Evolutionary conservation across 2,329 filamentous ascomycete genomes (phyloP).

Genomic region (Cercospora janseana): DNA sequence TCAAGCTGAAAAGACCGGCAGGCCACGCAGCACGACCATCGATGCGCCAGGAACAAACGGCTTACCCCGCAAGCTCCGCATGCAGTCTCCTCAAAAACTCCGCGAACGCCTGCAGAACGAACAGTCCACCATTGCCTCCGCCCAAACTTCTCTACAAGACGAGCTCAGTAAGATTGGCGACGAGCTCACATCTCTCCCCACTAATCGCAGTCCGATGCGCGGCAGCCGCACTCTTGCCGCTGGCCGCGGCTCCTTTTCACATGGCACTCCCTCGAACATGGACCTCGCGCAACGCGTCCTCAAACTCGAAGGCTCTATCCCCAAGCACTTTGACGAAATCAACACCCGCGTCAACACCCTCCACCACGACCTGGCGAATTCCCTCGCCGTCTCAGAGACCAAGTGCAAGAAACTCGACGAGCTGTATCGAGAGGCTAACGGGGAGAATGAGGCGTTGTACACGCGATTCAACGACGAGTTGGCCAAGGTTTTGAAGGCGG

Average conservation of each 20-base stretch:
- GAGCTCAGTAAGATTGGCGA: slow-evolving; percentile 79
- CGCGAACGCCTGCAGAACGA: slow-evolving; percentile 83
- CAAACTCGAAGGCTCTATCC: slow-evolving; percentile 66
- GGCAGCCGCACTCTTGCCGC: slow-evolving; percentile 25
- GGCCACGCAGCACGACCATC: slow-evolving; percentile 21
- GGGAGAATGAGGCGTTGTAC: slow-evolving; percentile 91
- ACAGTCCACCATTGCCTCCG: slow-evolving; percentile 68
- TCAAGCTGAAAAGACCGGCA: slow-evolving; percentile 30
- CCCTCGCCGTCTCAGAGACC: slow-evolving; percentile 68
- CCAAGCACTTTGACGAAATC: slow-evolving; percentile 58
- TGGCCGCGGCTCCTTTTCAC: slow-evolving; percentile 23
- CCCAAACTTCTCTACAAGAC: slow-evolving; percentile 66
- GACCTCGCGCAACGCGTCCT: slow-evolving; percentile 59
- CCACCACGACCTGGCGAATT: slow-evolving; percentile 68
- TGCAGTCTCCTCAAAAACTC: slow-evolving; percentile 64
- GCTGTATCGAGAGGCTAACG: slow-evolving; percentile 79
- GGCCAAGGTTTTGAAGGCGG: slow-evolving; percentile 73
- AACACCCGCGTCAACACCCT: slow-evolving; percentile 61
- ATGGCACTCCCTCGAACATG: slow-evolving; percentile 35
- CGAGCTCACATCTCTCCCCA: slow-evolving; percentile 60
- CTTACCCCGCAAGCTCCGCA: slow-evolving; percentile 55
- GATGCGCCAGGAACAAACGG: slow-evolving; percentile 12
- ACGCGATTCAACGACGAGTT: slow-evolving; percentile 90
- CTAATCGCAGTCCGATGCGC: slow-evolving; percentile 18
- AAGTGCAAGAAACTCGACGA: slow-evolving; percentile 83